phyloP scores from a whole-genome alignment of 768 basidiomycete species.

The Xanthoconium stramineum region DNA sequence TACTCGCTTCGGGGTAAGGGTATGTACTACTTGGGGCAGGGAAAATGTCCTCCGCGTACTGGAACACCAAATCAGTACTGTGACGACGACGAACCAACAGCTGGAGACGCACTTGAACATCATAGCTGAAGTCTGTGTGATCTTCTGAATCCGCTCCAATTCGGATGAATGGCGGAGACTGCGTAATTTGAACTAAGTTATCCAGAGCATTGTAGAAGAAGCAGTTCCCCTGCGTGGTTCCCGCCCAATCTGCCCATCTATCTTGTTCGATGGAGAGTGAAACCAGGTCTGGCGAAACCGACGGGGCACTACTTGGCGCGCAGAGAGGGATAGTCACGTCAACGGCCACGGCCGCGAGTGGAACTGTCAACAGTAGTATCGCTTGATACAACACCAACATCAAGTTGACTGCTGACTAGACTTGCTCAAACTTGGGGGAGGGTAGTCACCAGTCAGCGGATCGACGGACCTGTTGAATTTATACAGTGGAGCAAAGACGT shows the following conservation, averaged over 20 bases:
- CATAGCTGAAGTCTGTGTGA: slow-evolving; percentile 52
- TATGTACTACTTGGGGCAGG: slow-evolving; percentile 44
- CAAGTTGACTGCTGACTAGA: not conserved
- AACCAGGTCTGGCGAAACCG: slow-evolving; percentile 45
- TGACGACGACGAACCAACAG: not conserved
- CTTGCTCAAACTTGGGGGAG: not conserved
- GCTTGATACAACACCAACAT: slow-evolving; percentile 3
- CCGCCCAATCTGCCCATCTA: slow-evolving; percentile 66
- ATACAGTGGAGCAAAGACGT: not conserved
- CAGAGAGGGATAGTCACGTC: slow-evolving; percentile 40
- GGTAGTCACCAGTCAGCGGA: not conserved
- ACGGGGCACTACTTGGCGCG: slow-evolving; percentile 34
- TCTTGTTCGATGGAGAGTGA: slow-evolving; percentile 73
- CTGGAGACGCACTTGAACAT: slow-evolving; percentile 38
- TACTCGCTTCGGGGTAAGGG: slow-evolving; percentile 66
- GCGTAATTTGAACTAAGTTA: slow-evolving; percentile 52
- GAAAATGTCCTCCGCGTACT: slow-evolving; percentile 50
- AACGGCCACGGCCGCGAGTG: slow-evolving; percentile 7
- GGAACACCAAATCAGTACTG: not conserved
- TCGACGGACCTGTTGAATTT: not conserved
- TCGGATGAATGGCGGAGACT: slow-evolving; percentile 52
- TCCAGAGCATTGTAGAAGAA: slow-evolving; percentile 61
- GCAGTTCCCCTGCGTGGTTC: slow-evolving; percentile 46
- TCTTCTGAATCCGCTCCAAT: slow-evolving; percentile 60
- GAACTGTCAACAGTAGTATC: not conserved